Conservation (phyloP, 2,329 filamentous ascomycete genomes). For the Trichoderma aggressivum region DNA sequence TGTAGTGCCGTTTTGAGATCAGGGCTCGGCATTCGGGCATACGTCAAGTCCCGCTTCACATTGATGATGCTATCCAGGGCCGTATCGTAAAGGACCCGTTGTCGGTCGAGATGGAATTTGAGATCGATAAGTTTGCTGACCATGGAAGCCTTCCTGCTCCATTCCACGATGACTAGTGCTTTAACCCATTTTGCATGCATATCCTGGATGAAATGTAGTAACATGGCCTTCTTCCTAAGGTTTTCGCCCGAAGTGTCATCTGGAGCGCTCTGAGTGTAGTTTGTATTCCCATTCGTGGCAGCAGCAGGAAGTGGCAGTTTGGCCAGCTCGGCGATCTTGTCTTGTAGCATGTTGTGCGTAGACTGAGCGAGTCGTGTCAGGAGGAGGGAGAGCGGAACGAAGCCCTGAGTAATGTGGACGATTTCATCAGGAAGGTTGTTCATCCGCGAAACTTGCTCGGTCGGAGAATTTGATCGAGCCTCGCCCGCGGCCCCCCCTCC, state of each 20-base stretch:
- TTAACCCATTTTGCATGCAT: conserved; percentile 90
- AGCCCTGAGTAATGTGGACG: conserved; percentile 70
- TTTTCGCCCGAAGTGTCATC: conserved; percentile 64
- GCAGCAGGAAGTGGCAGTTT: conserved; percentile 58
- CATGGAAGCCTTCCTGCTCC: conserved; percentile 74
- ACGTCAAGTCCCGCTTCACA: conserved; percentile 68
- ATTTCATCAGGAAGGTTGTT: conserved; percentile 61
- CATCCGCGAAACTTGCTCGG: conserved; percentile 39
- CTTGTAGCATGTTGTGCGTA: conserved; percentile 73
- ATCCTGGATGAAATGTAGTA: conserved; percentile 76
- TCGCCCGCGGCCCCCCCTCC: conserved; percentile 28
- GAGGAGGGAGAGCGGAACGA: conserved; percentile 71
- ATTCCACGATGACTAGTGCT: conserved; percentile 82
- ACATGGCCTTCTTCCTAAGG: conserved; percentile 67
- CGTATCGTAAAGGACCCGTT: conserved; percentile 57
- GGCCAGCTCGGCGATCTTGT: conserved; percentile 67
- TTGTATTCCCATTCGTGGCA: conserved; percentile 50
- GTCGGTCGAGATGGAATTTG: conserved; percentile 66
- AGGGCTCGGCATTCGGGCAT: conserved; percentile 78
- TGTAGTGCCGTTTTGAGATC: conserved; percentile 88
- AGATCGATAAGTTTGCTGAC: conserved; percentile 89
- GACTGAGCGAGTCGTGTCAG: conserved; percentile 77
- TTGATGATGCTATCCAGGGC: conserved; percentile 63
- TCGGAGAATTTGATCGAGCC: conserved; percentile 21
- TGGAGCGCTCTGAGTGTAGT: conserved; percentile 29